These are phyloP conservation scores for Geotrichum klebahnii DNA, from an alignment of 1,139 yeast species.

Conservation along the genomic window DNA sequence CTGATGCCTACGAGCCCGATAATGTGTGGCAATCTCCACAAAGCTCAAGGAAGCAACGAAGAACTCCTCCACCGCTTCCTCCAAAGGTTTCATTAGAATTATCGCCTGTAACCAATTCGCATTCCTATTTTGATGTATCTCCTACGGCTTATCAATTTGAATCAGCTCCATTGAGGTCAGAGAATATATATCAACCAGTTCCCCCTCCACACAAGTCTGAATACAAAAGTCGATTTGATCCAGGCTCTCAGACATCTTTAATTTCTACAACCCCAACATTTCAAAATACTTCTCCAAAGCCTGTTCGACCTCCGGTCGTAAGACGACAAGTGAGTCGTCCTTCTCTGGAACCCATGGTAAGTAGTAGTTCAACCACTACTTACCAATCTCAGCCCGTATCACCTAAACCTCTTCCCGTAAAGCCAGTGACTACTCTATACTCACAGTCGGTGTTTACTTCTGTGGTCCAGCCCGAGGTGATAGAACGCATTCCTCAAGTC, in stretches of 20 bases:
- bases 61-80: conserved; percentile 18
- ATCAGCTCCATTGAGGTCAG: not conserved
- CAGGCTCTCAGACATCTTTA: conserved; percentile 6
- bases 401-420: not conserved
- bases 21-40: not conserved
- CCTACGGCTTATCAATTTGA: not conserved
- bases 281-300: not conserved
- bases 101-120: conserved; percentile 6
- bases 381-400: not conserved
- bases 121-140: conserved; percentile 9
- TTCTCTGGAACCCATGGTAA: not conserved
- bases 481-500: too few species aligned
- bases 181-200: not conserved
- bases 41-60: not conserved
- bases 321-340: conserved; percentile 18
- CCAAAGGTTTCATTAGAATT: conserved; percentile 17
- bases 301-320: conserved; percentile 10
- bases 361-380: not conserved
- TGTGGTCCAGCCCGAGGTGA: too few species aligned
- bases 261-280: not conserved
- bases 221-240: conserved; percentile 7
- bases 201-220: conserved; percentile 12
- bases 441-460: too few species aligned
- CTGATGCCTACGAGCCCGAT: conserved; percentile 9
- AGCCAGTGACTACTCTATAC: too few species aligned